phyloP scores from a whole-genome alignment of 352 stramenopile genomes.

The Thraustochytrium striatum region DNA sequence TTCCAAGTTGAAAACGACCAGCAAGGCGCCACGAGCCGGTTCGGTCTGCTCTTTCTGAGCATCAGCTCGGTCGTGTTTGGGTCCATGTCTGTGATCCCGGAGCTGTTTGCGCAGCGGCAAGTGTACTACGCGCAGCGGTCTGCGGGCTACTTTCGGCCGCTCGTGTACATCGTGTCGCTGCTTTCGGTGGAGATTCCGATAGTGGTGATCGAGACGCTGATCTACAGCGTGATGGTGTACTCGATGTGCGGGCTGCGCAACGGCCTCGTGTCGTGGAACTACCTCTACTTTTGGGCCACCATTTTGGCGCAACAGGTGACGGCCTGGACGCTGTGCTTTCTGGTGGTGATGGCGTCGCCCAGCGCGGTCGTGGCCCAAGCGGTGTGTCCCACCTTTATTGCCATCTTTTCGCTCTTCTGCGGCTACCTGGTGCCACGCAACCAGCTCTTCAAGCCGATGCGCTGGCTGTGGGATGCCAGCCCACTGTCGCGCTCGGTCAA shows the following conservation, averaged over 20 bases:
- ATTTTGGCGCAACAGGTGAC: background rate
- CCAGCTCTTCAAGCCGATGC: background rate
- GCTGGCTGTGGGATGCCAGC: background rate
- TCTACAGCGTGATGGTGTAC: conserved; percentile 66
- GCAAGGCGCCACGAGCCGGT: conserved; percentile 23
- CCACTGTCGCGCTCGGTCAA: background rate
- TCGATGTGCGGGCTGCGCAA: conserved; percentile 59
- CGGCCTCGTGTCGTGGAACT: background rate
- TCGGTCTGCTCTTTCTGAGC: conserved; percentile 63
- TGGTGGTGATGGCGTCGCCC: background rate
- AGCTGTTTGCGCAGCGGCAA: conserved; percentile 59
- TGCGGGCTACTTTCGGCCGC: conserved; percentile 67
- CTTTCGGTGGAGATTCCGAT: conserved; percentile 66
- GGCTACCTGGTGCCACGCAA: background rate
- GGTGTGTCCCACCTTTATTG: background rate
- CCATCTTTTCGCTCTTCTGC: background rate
- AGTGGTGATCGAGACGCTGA: conserved; percentile 58
- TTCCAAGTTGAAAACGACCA: conserved; percentile 63
- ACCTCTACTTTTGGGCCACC: background rate
- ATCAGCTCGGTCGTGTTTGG: conserved; percentile 68
- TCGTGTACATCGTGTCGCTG: conserved; percentile 66
- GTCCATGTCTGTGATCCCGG: conserved; percentile 63
- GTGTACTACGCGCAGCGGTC: conserved; percentile 63
- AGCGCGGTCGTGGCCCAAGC: background rate
- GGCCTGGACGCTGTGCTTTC: background rate